Evolutionary conservation across 805 yeast genomes (phyloP), one percentile per base, ranked within the genome.

Genomic region (Candida krabiensis): DNA sequence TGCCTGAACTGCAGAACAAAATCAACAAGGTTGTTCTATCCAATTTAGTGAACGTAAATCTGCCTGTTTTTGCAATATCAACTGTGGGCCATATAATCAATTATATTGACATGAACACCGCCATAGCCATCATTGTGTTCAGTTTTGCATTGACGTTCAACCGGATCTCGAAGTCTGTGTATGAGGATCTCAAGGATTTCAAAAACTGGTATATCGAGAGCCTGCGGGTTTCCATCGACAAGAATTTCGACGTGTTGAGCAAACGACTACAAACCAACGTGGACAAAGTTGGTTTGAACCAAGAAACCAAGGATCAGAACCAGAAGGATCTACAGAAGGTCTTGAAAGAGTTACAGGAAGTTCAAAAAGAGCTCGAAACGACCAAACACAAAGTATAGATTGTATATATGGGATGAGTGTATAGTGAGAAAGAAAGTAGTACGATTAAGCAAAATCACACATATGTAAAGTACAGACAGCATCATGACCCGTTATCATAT

Each of bases 71-170:
- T 31, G 38, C 43, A 3, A 22, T 58, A 9, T 39, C 50, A 4
- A 49, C 57, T 4, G 30, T 51, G 11, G 61, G 63, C n/a, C 50
- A 53, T 37, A 41, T 59, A 12, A 35, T 56, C 26, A 52, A 49
- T 40, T 50, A 49, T 26, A 47, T 60, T 30, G 46, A 55, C 13
- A 34, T 61, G 34, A 56, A 61, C 39, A 43, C 57, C 4, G 50
- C 53, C 3, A 37, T 53, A 34, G 62, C 66, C 1, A 19, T 61
- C 11, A 44, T 58, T 17, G 47, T 49, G 14, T 49, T 61, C 19
- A 55, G 60, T 37, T 34, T 58, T 23, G 61, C 56, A 2, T 22
- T 60, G 3, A 45, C 61, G 9, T 44, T 59, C 7, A 56, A 55
- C 39, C 44, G 41, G 22, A 46, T 60, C 14, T 55, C 58, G 18